phyloP scores from a whole-genome alignment of 192 early-diverging fungal species.

The Jimgerdemannia flammicorona region DNA sequence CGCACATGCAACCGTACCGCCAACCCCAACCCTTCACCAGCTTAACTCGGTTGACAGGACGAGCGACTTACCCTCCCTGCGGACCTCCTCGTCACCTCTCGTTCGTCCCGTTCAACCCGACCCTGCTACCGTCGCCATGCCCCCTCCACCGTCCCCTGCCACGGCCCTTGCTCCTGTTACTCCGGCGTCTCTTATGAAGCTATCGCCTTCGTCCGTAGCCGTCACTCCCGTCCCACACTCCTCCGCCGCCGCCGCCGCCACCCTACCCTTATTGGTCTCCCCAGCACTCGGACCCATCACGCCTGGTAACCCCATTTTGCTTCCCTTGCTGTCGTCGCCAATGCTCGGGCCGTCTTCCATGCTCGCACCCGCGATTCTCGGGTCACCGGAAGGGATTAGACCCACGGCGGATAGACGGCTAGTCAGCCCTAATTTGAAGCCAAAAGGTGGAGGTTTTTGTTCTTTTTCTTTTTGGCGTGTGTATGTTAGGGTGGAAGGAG shows the following conservation, averaged over 20 bases:
- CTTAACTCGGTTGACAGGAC: neutral
- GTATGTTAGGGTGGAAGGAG: neutral
- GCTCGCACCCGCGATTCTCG: neutral
- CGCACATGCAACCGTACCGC: neutral
- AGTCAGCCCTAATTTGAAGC: neutral
- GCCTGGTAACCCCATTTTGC: neutral
- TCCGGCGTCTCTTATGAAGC: neutral
- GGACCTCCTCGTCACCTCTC: neutral
- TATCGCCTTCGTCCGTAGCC: neutral
- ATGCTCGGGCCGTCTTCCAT: neutral
- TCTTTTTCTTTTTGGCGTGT: neutral
- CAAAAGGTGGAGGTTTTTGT: constrained; percentile 3
- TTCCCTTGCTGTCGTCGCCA: neutral
- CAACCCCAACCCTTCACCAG: neutral
- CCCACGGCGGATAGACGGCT: constrained; percentile 14
- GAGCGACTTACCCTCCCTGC: neutral
- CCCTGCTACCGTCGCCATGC: constrained; percentile 17
- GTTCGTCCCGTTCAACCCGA: neutral
- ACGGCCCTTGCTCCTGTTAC: neutral
- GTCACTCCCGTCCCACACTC: neutral
- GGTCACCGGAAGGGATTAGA: constrained; percentile 2
- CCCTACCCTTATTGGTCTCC: neutral
- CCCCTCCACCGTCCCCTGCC: neutral
- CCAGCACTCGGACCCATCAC: neutral
- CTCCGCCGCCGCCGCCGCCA: neutral